Base-by-base conservation (phyloP, 2,329 filamentous ascomycete species). In the Alternaria sp. region DNA sequence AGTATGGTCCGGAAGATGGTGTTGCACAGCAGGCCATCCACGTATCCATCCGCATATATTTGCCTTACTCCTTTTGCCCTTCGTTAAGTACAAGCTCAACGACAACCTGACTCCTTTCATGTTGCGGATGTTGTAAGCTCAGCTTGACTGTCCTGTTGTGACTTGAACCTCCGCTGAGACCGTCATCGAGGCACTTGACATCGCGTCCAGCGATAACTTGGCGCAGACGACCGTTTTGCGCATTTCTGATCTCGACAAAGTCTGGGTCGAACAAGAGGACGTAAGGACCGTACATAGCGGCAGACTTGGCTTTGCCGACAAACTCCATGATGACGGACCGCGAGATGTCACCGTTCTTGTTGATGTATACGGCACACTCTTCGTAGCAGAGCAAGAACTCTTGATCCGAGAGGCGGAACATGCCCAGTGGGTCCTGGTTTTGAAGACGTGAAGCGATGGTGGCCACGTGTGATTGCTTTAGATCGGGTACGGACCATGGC, bases 251-350 rank as follows among this genome's bases (percentile, higher is more conserved):
- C 82, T 99, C 96, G 51, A 99, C 93, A 71, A 98, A 99, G 79
- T 98, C 95, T 21, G 92, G 91, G 78, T 97, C 96, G 82, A 98
- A 97, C 5, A 99, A 88, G 8, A 99, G 85, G 5, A 99, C 87
- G 78, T 97, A 98, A 61, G 93, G 91, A 1, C 93, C 94, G 72
- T 93, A 96, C 82, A 98, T 90, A 65, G 93, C 96, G 2, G 94
- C 94, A 12, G 89, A 89, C 66, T 91, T 90, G 2, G 96, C 96
- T 74, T 91, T 95, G 69, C 96, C 96, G n/a, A 97, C 96, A 79
- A 98, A 99, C 77, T 98, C 93, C 93, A 99, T 97, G 74, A 98
- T 94, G 62, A 98, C 93, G 26, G 91, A 93, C 49, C 96, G 91
- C 43, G 90, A 95, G 26, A 99, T 93, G 65, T 99, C 96, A 69